Evolutionary conservation across 768 basidiomycete species (phyloP), one percentile per base, ranked within the genome.

Genomic region (Mycena galericulata): DNA sequence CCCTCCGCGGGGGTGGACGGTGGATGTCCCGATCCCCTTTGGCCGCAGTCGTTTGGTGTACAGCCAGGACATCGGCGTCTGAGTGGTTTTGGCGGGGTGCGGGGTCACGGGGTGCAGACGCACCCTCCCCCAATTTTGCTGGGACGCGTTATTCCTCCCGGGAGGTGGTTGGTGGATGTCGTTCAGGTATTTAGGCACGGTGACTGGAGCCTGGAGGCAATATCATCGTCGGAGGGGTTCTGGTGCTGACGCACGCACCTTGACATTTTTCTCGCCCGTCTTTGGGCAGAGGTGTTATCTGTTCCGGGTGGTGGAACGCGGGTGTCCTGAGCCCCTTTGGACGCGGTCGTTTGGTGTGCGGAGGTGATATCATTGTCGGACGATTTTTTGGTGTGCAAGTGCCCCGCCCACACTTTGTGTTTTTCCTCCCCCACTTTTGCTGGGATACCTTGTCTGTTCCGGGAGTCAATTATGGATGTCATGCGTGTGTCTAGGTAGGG

Each of bases 61-160:
- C 17, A 17, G 43, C 43, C n/a, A 9, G 4, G 43, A 45, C 24
- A 45, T 45, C 43, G 43, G 43, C 43, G 43, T 45, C n/a, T 20
- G 43, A 22, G 43, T 6, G 43, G 17, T 45, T 30, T 29, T 32
- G 49, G 49, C 49, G 49, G 49, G 24, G 29, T 50, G 49, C n/a
- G n/a, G n/a, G n/a, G n/a, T n/a, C n/a, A n/a, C 15, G 49, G 45
- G 45, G 45, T 46, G 45, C 45, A 46, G 45, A 46, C 45, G 49
- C 49, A 50, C 49, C 6, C 29, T 50, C 49, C 24, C 49, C 27
- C 49, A 26, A 26, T 6, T 50, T 50, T 50, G 17, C 49, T 14
- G 49, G 49, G 27, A 50, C 24, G 29, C n/a, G 10, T 45, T 45
- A 45, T 45, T 22, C 43, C 43, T 45, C 43, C 43, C n/a, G 18